phyloP scores from a whole-genome alignment of 164 flowering plant species.

The Stephania yunnanensis region DNA sequence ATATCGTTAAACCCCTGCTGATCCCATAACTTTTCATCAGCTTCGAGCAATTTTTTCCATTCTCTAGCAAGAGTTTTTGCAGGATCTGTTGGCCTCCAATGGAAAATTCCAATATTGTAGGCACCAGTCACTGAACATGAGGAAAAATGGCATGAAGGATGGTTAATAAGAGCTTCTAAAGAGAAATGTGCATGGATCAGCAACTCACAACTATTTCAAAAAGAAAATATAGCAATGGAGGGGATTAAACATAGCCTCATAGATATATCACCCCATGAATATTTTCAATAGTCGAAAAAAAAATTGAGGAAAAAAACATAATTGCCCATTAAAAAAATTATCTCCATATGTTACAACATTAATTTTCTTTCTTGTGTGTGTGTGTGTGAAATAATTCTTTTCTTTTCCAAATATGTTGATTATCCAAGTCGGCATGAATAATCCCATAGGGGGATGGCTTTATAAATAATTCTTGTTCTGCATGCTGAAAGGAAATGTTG shows the following conservation, averaged over 20 bases:
- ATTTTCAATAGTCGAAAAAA: neutral
- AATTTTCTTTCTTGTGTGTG: neutral
- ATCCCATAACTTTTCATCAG: constrained; percentile 95
- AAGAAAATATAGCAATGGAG: neutral
- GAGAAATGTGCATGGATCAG: neutral
- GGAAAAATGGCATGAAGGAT: constrained; percentile 2
- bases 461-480: neutral
- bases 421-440: neutral
- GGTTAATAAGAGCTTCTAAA: neutral
- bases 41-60: constrained; percentile 82
- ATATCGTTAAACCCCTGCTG: constrained; percentile 94
- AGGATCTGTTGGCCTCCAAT: constrained; percentile 89
- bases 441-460: neutral
- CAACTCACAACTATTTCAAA: neutral
- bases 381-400: neutral
- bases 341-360: neutral
- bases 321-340: neutral
- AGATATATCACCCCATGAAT: too few relatives aligned
- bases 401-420: neutral
- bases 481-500: neutral
- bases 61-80: constrained; percentile 72
- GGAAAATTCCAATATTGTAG: constrained; percentile 92
- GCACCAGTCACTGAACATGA: constrained; percentile 57
- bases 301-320: neutral
- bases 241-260: too few relatives aligned